phyloP scores from a whole-genome alignment of 306 rosid genomes.

The Corylus avellana region DNA sequence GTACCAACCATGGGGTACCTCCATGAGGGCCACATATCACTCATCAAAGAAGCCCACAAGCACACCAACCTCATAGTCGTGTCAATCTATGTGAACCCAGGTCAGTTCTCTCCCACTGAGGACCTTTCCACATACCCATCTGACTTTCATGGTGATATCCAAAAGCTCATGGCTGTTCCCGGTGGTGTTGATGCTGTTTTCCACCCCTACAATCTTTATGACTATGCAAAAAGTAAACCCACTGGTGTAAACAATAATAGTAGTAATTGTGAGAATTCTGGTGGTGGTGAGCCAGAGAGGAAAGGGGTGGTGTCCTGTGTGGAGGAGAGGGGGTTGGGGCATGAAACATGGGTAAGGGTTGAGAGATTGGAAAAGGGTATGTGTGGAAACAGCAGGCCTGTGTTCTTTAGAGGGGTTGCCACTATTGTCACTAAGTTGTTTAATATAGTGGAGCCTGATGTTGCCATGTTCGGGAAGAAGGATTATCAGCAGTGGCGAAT shows the following conservation, averaged over 20 bases:
- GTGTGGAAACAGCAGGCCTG: constrained; percentile 85
- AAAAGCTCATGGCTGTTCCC: constrained; percentile 55
- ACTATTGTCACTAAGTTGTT: constrained; percentile 83
- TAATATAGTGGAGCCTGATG: constrained; percentile 85
- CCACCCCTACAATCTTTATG: constrained; percentile 66
- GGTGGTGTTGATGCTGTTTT: constrained; percentile 78
- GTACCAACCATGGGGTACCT: constrained; percentile 97
- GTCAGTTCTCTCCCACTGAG: constrained; percentile 83
- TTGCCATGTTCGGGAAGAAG: constrained; percentile 88
- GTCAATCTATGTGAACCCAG: constrained; percentile 87
- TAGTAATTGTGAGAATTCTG: background rate
- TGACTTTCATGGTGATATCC: constrained; percentile 66
- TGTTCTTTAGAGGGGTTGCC: constrained; percentile 88
- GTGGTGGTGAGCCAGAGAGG: background rate
- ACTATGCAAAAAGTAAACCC: constrained; percentile 33
- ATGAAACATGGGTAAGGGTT: constrained; percentile 85
- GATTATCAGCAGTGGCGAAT: constrained; percentile 91
- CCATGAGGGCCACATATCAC: constrained; percentile 78
- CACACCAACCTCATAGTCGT: constrained; percentile 54
- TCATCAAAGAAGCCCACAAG: constrained; percentile 54
- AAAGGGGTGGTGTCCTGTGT: constrained; percentile 51
- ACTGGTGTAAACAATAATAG: background rate
- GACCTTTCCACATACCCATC: constrained; percentile 91
- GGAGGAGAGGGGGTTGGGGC: constrained; percentile 60
- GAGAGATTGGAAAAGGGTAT: constrained; percentile 75